Base-by-base conservation (phyloP, 768 basidiomycete genomes). In the Boletus bicolor region DNA sequence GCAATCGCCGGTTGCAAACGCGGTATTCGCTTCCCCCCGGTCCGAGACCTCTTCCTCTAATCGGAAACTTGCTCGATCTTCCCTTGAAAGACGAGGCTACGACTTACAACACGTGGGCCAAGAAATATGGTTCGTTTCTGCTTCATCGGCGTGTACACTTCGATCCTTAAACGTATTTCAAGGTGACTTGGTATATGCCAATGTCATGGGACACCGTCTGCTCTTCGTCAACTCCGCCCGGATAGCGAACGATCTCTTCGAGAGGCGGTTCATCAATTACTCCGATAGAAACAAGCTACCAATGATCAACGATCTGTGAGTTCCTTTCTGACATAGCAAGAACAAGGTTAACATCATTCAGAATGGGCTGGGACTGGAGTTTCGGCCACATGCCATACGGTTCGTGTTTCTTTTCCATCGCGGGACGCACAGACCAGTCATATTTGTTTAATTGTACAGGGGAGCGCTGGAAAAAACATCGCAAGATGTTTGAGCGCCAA, bases 371-470 rank as follows among this genome's bases (percentile, higher is more conserved):
- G 66, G 74, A 80, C 26, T 83, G 81, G 74, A 78, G 77, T 44
- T 81, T 83, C 44, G 80, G 77, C 0, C 80, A 82, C 52, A 82
- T 82, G 82, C 76, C 72, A 10, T 82, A 79, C 41, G 77, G 76
- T 73, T 48, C 43, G 69, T 64, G 44, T 44, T 45, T 42, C 36
- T 4, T 39, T 56, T 14, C 15, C 24, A 21, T 48, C 28, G 5
- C 28, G 2, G 4, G 32, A 5, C 53, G 9, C 15, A 19, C 19
- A 12, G 10, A 44, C 43, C 8, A 28, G 0, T 51, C 24, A 58
- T 19, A 48, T 19, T 38, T 7, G 15, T 32, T 17, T n/a, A 24
- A 12, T 21, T 5, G 28, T 59, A 39, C n/a, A 82, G 81, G 80
- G 36, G 77, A 79, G 30, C 72, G 72, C 24, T 83, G 81, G 81